These are phyloP conservation scores for Aspergillus ruber DNA, from an alignment of 2,329 filamentous ascomycete genomes.

Conservation along the genomic window DNA sequence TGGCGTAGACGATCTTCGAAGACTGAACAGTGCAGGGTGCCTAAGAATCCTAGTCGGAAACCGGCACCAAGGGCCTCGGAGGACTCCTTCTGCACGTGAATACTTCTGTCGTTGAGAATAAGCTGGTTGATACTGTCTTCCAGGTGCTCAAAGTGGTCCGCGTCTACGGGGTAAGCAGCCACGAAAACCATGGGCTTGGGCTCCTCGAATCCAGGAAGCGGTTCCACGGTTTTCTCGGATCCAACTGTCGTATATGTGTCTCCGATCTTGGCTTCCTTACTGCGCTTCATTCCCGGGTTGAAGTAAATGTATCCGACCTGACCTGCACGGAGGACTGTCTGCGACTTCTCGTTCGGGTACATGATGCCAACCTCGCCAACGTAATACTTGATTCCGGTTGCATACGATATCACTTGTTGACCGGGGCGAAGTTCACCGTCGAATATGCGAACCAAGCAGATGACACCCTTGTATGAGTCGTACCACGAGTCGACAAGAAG, in stretches of 20 bases:
- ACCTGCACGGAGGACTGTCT: slow-evolving; percentile 73
- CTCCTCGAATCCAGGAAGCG: slow-evolving; percentile 88
- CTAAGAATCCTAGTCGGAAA: slow-evolving; percentile 89
- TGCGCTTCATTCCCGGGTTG: slow-evolving; percentile 96
- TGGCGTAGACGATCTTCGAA: slow-evolving; percentile 93
- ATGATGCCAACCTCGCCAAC: slow-evolving; percentile 97
- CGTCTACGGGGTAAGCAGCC: slow-evolving; percentile 89
- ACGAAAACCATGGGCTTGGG: slow-evolving; percentile 99
- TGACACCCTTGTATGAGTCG: slow-evolving; percentile 88
- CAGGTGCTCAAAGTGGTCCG: slow-evolving; percentile 75
- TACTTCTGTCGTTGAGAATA: slow-evolving; percentile 87
- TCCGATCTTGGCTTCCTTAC: slow-evolving; percentile 90
- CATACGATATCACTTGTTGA: slow-evolving; percentile 80
- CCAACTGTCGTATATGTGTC: slow-evolving; percentile 88
- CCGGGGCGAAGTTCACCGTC: slow-evolving; percentile 78
- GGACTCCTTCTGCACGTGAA: slow-evolving; percentile 88
- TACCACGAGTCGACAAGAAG: slow-evolving; percentile 98
- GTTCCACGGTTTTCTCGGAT: slow-evolving; percentile 66
- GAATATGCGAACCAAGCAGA: slow-evolving; percentile 84
- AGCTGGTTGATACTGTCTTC: slow-evolving; percentile 94
- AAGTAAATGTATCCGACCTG: slow-evolving; percentile 97
- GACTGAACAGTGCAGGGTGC: slow-evolving; percentile 97
- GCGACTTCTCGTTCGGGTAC: slow-evolving; percentile 79
- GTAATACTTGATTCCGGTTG: slow-evolving; percentile 80
- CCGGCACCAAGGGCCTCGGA: slow-evolving; percentile 90